phyloP scores from a whole-genome alignment of 148 eudicot genomes.

The Diospyros lotus region DNA sequence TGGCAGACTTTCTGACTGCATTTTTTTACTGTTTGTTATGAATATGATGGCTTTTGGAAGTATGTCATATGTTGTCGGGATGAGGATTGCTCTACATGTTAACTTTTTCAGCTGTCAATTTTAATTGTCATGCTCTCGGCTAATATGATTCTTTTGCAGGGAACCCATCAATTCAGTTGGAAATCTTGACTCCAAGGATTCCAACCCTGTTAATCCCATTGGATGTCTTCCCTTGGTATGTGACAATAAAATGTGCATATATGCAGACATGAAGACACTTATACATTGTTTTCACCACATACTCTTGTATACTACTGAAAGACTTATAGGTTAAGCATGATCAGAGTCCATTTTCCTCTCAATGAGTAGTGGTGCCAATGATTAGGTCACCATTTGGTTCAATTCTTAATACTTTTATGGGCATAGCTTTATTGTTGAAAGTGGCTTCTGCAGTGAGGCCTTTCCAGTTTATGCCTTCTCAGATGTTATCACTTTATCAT shows the following conservation, averaged over 20 bases:
- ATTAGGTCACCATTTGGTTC: too few species aligned
- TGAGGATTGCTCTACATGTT: neutral
- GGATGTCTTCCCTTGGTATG: slow-evolving; percentile 31
- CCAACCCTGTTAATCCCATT: slow-evolving; percentile 10
- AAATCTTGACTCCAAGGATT: slow-evolving; percentile 17
- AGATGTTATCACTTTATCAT: neutral
- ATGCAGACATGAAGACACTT: neutral
- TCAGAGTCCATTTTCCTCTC: too few species aligned
- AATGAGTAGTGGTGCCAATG: too few species aligned
- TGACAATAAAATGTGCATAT: neutral
- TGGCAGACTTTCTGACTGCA: neutral
- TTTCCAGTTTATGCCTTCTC: neutral
- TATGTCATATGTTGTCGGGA: neutral
- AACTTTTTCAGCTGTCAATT: neutral
- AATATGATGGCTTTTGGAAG: neutral
- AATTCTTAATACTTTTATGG: neutral
- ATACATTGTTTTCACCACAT: neutral
- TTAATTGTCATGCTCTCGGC: neutral
- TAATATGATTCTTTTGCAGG: slow-evolving; percentile 26
- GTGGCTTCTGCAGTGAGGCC: neutral
- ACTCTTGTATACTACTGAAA: neutral
- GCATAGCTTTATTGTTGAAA: neutral
- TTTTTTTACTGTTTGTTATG: neutral
- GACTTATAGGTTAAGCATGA: neutral
- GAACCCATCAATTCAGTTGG: slow-evolving; percentile 21